Evolutionary conservation across 2,329 filamentous ascomycete genomes (phyloP).

Genomic region (Nigrospora osmanthi): DNA sequence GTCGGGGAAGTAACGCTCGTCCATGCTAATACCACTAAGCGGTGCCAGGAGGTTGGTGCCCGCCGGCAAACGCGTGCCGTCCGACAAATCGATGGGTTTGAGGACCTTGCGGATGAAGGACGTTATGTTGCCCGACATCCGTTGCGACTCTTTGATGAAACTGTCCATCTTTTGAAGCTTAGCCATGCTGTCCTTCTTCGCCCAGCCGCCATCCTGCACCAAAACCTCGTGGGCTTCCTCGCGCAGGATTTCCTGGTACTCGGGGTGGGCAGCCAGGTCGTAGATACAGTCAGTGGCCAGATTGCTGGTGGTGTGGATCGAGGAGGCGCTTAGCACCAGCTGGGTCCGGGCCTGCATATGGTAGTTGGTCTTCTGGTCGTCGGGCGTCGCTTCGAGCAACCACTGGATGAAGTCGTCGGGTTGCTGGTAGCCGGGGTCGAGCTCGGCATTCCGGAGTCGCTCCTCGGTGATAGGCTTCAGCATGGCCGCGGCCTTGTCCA

Average conservation of each 20-base stretch:
- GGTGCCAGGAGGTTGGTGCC: slow-evolving; percentile 35
- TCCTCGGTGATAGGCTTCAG: slow-evolving; percentile 38
- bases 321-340: slow-evolving; percentile 36
- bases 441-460: slow-evolving; percentile 31
- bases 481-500: slow-evolving; percentile 32
- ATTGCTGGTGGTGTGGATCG: slow-evolving; percentile 43
- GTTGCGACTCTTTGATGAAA: slow-evolving; percentile 29
- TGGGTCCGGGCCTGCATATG: slow-evolving; percentile 31
- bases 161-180: slow-evolving; percentile 32
- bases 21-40: slow-evolving; percentile 24
- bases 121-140: slow-evolving; percentile 24
- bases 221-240: slow-evolving; percentile 38
- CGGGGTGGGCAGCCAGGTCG: slow-evolving; percentile 40
- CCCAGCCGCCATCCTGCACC: slow-evolving; percentile 22
- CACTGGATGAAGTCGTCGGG: slow-evolving; percentile 41
- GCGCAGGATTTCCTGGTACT: slow-evolving; percentile 41
- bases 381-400: slow-evolving; percentile 29
- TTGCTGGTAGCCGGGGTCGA: slow-evolving; percentile 23
- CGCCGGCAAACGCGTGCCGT: slow-evolving; percentile 40
- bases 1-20: slow-evolving; percentile 26
- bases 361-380: slow-evolving; percentile 25
- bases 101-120: slow-evolving; percentile 44
- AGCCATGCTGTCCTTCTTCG: slow-evolving; percentile 24
- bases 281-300: slow-evolving; percentile 41
- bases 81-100: slow-evolving; percentile 42